Percentiles rank a stretch among this genome's conserved stretches.
These are phyloP conservation scores for Chlorencoelia australis DNA, from an alignment of 2,329 filamentous ascomycete species.

Conservation along the genomic window DNA sequence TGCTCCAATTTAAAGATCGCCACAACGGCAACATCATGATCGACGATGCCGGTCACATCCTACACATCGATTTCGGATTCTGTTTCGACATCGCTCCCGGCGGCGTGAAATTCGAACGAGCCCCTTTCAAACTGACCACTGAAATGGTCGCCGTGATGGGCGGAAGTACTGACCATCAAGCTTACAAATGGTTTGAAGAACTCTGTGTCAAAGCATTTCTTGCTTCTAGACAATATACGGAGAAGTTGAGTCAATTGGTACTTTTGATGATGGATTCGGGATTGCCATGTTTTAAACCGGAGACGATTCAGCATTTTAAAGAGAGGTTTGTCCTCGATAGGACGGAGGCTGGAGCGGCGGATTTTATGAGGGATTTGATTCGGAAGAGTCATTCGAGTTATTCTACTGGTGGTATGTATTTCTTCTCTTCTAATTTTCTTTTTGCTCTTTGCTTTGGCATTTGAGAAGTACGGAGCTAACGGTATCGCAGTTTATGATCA, in stretches of 20 bases:
- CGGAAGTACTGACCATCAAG: slow-evolving; percentile 69
- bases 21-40: slow-evolving; percentile 99
- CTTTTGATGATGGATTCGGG: slow-evolving; percentile 93
- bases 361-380: slow-evolving; percentile 84
- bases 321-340: slow-evolving; percentile 89
- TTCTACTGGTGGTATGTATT: slow-evolving; percentile 74
- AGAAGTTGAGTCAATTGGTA: slow-evolving; percentile 84
- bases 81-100: slow-evolving; percentile 98
- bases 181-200: slow-evolving; percentile 94
- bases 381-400: slow-evolving; percentile 85
- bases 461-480: too few species aligned
- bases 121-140: slow-evolving; percentile 92
- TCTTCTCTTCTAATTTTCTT: background rate
- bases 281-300: slow-evolving; percentile 93
- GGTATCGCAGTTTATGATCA: slow-evolving; percentile 96
- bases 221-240: slow-evolving; percentile 73
- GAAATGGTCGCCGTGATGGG: slow-evolving; percentile 99
- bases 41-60: slow-evolving; percentile 90
- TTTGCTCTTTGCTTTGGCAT: too few species aligned
- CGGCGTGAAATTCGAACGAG: slow-evolving; percentile 93
- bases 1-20: slow-evolving; percentile 97
- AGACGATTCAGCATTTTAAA: slow-evolving; percentile 84
- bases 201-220: slow-evolving; percentile 93
- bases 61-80: slow-evolving; percentile 99
- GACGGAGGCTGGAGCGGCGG: slow-evolving; percentile 84